Base-by-base conservation (phyloP, 306 rosid genomes). In the Elaeagnus macrophylla region DNA sequence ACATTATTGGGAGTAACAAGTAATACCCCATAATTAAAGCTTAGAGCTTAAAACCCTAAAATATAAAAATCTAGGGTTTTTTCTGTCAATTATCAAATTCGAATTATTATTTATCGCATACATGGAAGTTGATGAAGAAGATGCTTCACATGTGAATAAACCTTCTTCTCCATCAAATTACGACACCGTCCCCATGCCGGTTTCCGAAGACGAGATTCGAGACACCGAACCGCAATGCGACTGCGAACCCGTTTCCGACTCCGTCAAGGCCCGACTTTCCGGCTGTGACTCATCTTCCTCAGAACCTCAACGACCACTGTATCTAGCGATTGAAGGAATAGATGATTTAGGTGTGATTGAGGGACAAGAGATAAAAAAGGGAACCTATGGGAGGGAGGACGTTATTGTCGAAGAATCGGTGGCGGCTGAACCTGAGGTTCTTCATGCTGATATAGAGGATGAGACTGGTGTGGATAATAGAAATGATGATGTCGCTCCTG, bases 101-200 rank as follows among this genome's bases (percentile, higher is more conserved):
- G 39, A 39, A 16, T 41, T 40, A 12, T 9, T 39, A 17, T 40
- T 42, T 5, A 19, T 10, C 18, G 52, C 37, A 13, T 35, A 8
- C 42, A 85, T 85, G 95, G 83, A 79, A 25, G 71, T 57, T 59
- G 86, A 81, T 6, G 89, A 75, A 10, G 83, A 82, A 10, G 89
- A 82, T 58, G 40, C 79, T 67, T 32, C 62, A 37, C 51, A 59
- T 32, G 46, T 53, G 19, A 51, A 44, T 40, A 37, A 46, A 56
- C 53, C 69, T 62, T 57, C 57, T 36, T 40, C 46, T 10, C 47
- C 40, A 6, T 53, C 48, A 13, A 74, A 68, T 37, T 56, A 57
- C 36, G 67, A 37, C 46, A 64, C 46, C 6, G 56, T 39, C 39
- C 20, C 59, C 53, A 46, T 25, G 47, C 53, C 47, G 10, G 53